phyloP scores from a whole-genome alignment of 2,329 filamentous ascomycete species.

The Cladosporium sp. region DNA sequence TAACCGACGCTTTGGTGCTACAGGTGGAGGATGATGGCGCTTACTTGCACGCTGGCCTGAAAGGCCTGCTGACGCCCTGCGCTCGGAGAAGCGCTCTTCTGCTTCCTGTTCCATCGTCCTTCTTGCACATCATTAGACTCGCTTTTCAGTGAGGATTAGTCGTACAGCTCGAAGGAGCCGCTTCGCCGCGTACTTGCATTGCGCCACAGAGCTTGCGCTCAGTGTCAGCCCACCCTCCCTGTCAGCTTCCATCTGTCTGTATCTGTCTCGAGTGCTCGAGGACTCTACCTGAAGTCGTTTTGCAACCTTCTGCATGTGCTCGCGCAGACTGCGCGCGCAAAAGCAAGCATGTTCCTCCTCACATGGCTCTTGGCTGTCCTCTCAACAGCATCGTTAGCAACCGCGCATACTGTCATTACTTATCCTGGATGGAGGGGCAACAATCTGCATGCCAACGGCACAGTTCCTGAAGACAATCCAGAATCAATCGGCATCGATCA shows the following conservation, averaged over 20 bases:
- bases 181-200: not conserved
- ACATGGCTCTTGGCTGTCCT: slow-evolving; percentile 10
- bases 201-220: not conserved
- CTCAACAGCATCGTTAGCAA: slow-evolving; percentile 17
- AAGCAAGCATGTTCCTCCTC: slow-evolving; percentile 12
- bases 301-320: not conserved
- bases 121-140: not conserved
- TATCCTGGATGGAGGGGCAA: slow-evolving; percentile 86
- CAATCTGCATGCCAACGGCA: slow-evolving; percentile 74
- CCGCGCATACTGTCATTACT: slow-evolving; percentile 76
- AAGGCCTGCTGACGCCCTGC: not conserved
- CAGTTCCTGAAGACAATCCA: slow-evolving; percentile 33
- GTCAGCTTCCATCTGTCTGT: not conserved
- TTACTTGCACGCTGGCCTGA: not conserved
- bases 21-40: not conserved
- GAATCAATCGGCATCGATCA: slow-evolving; percentile 44
- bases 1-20: too few relatives aligned
- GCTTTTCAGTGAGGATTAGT: not conserved
- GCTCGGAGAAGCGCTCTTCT: not conserved
- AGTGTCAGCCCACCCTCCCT: not conserved
- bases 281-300: not conserved
- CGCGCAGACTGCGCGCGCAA: not conserved
- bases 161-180: not conserved
- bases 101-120: not conserved
- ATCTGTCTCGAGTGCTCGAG: not conserved